These are phyloP conservation scores for Corrigiola litoralis DNA, from an alignment of 179 eudicot species.

Conservation along the genomic window DNA sequence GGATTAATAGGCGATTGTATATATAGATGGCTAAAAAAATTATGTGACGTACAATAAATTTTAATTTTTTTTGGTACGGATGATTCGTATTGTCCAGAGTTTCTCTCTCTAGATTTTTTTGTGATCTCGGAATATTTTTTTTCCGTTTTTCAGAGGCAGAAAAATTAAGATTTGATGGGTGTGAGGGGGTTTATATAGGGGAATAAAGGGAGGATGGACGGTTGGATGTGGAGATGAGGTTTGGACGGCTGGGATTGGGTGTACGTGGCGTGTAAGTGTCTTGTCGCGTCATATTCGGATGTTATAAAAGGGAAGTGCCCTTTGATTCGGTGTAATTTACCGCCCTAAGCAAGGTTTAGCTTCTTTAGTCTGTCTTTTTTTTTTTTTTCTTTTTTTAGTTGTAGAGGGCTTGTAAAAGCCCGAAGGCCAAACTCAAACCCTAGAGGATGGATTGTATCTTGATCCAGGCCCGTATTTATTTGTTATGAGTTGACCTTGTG, in stretches of 20 bases:
- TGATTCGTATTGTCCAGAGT: background rate
- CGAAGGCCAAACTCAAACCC: too few species aligned
- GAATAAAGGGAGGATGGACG: conserved; percentile 15
- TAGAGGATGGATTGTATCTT: too few species aligned
- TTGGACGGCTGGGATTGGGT: conserved; percentile 31
- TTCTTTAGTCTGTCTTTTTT: too few species aligned
- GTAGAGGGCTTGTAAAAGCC: too few species aligned
- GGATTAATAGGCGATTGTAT: background rate
- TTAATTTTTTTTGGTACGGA: background rate
- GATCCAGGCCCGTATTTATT: too few species aligned
- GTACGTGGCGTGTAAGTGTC: conserved; percentile 23
- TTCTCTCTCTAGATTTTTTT: background rate
- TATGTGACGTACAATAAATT: background rate
- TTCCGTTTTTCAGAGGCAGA: background rate
- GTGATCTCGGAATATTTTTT: background rate
- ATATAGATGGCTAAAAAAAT: too few species aligned
- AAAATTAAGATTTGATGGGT: background rate
- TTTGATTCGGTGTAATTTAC: too few species aligned
- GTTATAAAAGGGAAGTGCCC: background rate
- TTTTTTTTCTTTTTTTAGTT: too few species aligned
- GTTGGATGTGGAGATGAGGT: conserved; percentile 28
- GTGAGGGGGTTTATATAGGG: conserved; percentile 26
- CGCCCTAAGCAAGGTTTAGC: too few species aligned
- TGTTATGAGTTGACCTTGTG: too few species aligned
- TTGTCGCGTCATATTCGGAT: conserved; percentile 20